phyloP scores from a whole-genome alignment of 2,329 filamentous ascomycete species.

The Colletotrichum sp. region DNA sequence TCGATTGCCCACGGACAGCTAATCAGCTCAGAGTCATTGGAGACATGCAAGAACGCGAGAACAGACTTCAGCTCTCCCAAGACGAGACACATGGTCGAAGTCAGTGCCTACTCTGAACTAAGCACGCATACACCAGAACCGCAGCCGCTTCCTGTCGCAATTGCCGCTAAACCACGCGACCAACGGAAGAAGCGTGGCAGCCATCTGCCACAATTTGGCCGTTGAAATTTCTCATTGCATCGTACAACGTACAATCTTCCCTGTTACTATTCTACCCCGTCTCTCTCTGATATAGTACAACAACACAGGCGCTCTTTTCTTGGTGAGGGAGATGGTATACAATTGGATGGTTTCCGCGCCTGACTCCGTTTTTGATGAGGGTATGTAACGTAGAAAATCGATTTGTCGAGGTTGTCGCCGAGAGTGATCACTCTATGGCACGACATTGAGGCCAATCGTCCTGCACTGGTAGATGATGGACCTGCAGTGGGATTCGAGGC shows the following conservation, averaged over 20 bases:
- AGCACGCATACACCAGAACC: not conserved
- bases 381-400: not conserved
- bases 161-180: constrained; percentile 4
- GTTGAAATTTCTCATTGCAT: constrained; percentile 6
- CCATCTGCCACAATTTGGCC: not conserved
- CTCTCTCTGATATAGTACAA: constrained; percentile 13
- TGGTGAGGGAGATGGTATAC: constrained; percentile 14
- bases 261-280: not conserved
- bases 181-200: not conserved
- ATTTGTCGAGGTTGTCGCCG: not conserved
- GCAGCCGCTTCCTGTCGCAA: not conserved
- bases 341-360: constrained; percentile 11
- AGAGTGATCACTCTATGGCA: constrained; percentile 50
- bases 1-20: not conserved
- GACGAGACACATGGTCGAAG: not conserved
- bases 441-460: constrained; percentile 75
- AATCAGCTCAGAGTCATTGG: not conserved
- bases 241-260: constrained; percentile 16
- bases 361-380: constrained; percentile 8
- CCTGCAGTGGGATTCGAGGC: constrained; percentile 74
- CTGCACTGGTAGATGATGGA: constrained; percentile 77
- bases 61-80: not conserved
- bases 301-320: not conserved
- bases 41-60: not conserved
- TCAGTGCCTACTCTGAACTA: not conserved